Evolutionary conservation across 1,284 basidiomycete species (phyloP).

Genomic region (Ceratobasidium sp.): DNA sequence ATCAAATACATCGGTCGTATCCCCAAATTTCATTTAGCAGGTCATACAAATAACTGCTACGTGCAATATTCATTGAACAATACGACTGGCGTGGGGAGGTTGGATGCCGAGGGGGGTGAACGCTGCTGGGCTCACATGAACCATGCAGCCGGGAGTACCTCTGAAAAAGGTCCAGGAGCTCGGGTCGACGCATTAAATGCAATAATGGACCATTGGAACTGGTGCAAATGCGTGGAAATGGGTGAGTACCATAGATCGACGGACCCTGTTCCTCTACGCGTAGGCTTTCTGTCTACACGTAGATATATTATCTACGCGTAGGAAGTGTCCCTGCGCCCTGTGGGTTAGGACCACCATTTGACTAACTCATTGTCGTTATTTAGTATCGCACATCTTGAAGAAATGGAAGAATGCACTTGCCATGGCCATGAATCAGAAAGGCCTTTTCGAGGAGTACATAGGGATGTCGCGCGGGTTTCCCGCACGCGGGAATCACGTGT

Average conservation of each 20-base stretch:
- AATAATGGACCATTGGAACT: background rate
- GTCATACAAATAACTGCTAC: background rate
- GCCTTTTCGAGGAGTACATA: no score
- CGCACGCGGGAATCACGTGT: no score
- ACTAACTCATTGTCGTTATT: no score
- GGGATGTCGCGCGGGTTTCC: no score
- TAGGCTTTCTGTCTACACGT: no score
- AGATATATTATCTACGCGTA: no score
- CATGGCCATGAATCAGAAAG: background rate
- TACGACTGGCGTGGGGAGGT: background rate
- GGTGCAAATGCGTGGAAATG: background rate
- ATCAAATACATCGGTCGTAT: background rate
- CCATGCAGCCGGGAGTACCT: background rate
- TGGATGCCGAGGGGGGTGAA: background rate
- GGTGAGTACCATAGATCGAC: background rate
- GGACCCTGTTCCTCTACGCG: no score
- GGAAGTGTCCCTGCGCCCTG: no score
- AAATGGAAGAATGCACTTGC: background rate
- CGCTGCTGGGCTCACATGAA: background rate
- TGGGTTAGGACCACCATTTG: no score
- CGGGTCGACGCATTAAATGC: background rate
- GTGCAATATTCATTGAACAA: background rate
- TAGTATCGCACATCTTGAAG: background rate
- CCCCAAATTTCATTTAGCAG: slow-evolving; percentile 2
- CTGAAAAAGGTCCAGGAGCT: background rate